Evolutionary conservation across 805 yeast species (phyloP).

Genomic region (Sungouiozyma intestinalis): DNA sequence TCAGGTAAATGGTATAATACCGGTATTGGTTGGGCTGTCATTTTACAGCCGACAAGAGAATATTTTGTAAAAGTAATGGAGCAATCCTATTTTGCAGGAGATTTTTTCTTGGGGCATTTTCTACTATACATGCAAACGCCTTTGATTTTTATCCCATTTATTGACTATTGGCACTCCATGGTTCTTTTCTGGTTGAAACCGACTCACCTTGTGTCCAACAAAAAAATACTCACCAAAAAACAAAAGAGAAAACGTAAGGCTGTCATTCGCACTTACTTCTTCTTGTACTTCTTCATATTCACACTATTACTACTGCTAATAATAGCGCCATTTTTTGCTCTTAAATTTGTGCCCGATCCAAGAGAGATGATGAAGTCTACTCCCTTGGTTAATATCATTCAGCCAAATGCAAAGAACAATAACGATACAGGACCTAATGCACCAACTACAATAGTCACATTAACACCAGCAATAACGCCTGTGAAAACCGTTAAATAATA

Average conservation of each 20-base stretch:
- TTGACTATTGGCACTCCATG: constrained; percentile 58
- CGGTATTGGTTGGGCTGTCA: constrained; percentile 49
- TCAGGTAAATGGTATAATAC: constrained; percentile 60
- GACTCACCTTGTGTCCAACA: constrained; percentile 27
- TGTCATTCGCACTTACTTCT: constrained; percentile 35
- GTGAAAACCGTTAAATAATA: constrained; percentile 23
- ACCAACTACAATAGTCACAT: constrained; percentile 35
- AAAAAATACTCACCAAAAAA: constrained; percentile 31
- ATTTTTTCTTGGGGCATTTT: constrained; percentile 48
- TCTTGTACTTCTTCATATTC: constrained; percentile 36
- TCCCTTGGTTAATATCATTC: constrained; percentile 35
- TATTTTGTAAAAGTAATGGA: constrained; percentile 53
- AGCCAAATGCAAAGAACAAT: constrained; percentile 50
- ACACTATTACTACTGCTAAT: constrained; percentile 33
- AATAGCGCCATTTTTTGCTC: constrained; percentile 38
- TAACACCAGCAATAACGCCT: constrained; percentile 28
- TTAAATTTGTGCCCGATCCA: constrained; percentile 21
- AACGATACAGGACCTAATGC: constrained; percentile 58
- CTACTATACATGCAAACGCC: constrained; percentile 52
- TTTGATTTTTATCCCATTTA: constrained; percentile 48
- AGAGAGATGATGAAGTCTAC: constrained; percentile 14
- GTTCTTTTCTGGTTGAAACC: constrained; percentile 61
- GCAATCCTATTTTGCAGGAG: constrained; percentile 57
- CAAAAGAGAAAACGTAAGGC: constrained; percentile 32
- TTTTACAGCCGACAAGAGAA: constrained; percentile 59